These are phyloP conservation scores for Pichiaceae sp. DNA, from an alignment of 1,139 yeast genomes.

Conservation along the genomic window DNA sequence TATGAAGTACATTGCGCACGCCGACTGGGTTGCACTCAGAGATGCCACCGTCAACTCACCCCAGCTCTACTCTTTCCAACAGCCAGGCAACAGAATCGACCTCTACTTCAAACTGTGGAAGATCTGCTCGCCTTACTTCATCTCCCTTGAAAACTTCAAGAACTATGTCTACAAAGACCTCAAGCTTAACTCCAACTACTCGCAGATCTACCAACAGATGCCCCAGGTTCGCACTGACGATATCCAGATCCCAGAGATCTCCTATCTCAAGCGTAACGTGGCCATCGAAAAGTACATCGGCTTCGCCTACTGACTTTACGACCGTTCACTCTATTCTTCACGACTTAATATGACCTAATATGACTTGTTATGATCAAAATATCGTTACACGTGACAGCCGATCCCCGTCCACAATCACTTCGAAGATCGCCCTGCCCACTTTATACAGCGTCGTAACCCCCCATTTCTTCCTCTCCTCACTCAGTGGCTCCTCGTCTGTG, in stretches of 20 bases:
- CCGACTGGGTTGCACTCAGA: constrained; percentile 83
- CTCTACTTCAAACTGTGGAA: constrained; percentile 54
- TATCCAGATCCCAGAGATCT: constrained; percentile 30
- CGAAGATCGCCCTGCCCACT: constrained; percentile 40
- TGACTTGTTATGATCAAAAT: constrained; percentile 3
- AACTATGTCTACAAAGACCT: constrained; percentile 33
- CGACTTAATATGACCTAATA: neutral
- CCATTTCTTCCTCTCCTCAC: constrained; percentile 28
- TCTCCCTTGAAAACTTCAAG: constrained; percentile 35
- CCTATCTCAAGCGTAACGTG: constrained; percentile 17
- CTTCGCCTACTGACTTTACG: constrained; percentile 7
- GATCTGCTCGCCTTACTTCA: constrained; percentile 38
- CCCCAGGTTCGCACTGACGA: constrained; percentile 27
- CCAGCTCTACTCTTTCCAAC: constrained; percentile 17
- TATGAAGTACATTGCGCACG: constrained; percentile 60
- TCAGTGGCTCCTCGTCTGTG: constrained; percentile 14
- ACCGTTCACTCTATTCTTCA: neutral
- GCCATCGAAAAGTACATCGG: constrained; percentile 21
- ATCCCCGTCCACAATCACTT: constrained; percentile 37
- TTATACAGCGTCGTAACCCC: constrained; percentile 47
- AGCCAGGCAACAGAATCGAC: constrained; percentile 35
- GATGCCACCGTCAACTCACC: constrained; percentile 60
- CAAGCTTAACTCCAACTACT: constrained; percentile 30
- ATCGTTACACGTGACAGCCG: neutral
- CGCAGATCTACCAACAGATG: constrained; percentile 29